These are phyloP conservation scores for Cyanodermella asteris DNA, from an alignment of 2,329 filamentous ascomycete species.

Conservation along the genomic window DNA sequence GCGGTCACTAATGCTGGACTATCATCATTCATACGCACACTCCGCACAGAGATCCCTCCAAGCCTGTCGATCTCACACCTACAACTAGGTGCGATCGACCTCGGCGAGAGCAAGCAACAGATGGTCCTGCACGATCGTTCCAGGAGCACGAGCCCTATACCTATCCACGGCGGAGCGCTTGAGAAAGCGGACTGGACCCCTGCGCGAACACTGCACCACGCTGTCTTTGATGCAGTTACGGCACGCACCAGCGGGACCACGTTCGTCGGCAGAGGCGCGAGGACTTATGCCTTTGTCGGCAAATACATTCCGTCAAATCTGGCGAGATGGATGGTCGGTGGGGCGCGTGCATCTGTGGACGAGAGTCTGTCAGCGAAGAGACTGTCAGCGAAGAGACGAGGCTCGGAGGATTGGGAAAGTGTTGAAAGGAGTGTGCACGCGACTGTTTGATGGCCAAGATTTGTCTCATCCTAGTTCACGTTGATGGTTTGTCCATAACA, in stretches of 20 bases:
- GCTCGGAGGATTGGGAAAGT: too few species aligned
- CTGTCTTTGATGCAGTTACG: conserved; percentile 75
- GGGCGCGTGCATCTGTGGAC: too few species aligned
- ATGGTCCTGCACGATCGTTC: conserved; percentile 12
- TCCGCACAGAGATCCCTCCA: conserved; percentile 59
- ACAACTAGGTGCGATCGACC: conserved; percentile 79
- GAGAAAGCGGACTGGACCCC: conserved; percentile 47
- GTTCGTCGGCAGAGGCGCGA: conserved; percentile 64
- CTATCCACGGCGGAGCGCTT: conserved; percentile 32
- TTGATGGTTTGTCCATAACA: too few species aligned
- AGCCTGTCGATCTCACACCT: conserved; percentile 60
- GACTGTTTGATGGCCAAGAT: too few species aligned
- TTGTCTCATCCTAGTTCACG: too few species aligned
- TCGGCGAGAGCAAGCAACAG: conserved; percentile 27
- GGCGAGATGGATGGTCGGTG: conserved; percentile 87
- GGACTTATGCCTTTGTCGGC: conserved; percentile 69
- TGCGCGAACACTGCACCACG: conserved; percentile 59
- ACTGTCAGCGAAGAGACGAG: too few species aligned
- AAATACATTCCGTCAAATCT: conserved; percentile 54
- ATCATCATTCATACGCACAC: conserved; percentile 62
- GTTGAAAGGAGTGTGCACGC: too few species aligned
- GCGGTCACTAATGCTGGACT: conserved; percentile 68
- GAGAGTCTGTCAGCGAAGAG: too few species aligned
- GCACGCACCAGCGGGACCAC: conserved; percentile 37
- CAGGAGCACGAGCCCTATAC: conserved; percentile 29